Evolutionary conservation across 257 asterid genomes (phyloP).

Genomic region (Rehmannia glutinosa): DNA sequence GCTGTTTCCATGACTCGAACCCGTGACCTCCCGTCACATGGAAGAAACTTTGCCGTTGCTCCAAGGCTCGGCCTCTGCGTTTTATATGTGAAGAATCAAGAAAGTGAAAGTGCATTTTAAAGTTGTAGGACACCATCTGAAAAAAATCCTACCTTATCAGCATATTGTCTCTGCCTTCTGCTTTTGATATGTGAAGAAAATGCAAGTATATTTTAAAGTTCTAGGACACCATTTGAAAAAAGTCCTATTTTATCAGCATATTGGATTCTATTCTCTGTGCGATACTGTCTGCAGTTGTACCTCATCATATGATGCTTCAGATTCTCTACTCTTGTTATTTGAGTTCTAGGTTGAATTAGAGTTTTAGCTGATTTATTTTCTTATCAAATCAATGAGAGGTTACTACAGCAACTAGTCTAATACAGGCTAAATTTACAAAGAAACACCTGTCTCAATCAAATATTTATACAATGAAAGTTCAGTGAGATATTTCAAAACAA

Average conservation of each 20-base stretch:
- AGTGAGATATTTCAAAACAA: conserved; percentile 1
- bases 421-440: not conserved
- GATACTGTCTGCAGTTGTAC: not conserved
- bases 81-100: not conserved
- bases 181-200: not conserved
- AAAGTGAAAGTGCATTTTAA: not conserved
- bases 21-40: no score
- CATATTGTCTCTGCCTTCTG: not conserved
- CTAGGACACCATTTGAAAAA: not conserved
- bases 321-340: not conserved
- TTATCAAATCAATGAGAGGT: not conserved
- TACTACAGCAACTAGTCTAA: not conserved
- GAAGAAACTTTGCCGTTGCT: no score
- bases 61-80: not conserved
- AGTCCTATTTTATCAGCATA: not conserved
- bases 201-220: not conserved
- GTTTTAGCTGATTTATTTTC: not conserved
- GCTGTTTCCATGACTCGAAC: no score
- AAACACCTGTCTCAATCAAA: not conserved
- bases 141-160: not conserved
- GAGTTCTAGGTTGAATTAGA: not conserved
- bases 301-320: not conserved
- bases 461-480: not conserved
- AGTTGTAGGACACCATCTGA: not conserved
- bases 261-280: not conserved